Evolutionary conservation across 371 early-diverging fungal genomes (phyloP).

Genomic region (Ordospora colligata): DNA sequence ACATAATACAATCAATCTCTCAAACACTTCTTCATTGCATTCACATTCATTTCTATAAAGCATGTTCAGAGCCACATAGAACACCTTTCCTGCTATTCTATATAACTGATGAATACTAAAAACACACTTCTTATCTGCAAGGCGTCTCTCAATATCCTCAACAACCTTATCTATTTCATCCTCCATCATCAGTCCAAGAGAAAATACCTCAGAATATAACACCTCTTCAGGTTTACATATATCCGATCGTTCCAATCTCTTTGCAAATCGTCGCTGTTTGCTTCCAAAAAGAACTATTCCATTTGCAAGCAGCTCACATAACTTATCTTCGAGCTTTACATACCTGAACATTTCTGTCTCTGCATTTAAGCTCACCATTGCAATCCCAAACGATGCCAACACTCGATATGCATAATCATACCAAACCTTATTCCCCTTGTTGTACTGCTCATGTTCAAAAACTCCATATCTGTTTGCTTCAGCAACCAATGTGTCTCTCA

Average conservation of each 20-base stretch:
- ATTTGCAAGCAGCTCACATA: conserved; percentile 36
- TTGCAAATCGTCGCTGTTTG: neutral
- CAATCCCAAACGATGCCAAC: neutral
- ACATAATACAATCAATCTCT: neutral
- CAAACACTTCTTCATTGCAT: neutral
- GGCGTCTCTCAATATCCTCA: neutral
- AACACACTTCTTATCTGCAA: neutral
- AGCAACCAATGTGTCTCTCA: neutral
- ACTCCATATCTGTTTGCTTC: conserved; percentile 20
- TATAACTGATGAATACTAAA: conserved; percentile 12
- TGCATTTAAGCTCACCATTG: neutral
- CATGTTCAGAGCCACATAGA: conserved; percentile 26
- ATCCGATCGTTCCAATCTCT: conserved; percentile 7
- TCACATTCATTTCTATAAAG: neutral
- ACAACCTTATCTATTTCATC: neutral
- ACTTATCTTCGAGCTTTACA: conserved; percentile 14
- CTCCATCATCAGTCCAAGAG: neutral
- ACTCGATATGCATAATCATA: conserved; percentile 31
- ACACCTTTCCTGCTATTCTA: conserved; percentile 23
- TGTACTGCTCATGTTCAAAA: conserved; percentile 10
- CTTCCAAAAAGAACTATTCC: conserved; percentile 19
- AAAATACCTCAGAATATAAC: conserved; percentile 33
- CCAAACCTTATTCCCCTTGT: conserved; percentile 20
- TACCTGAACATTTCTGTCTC: neutral
- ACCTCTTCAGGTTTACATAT: conserved; percentile 43